Evolutionary conservation across 257 asterid genomes (phyloP).

Genomic region (Solanum clarkiae): DNA sequence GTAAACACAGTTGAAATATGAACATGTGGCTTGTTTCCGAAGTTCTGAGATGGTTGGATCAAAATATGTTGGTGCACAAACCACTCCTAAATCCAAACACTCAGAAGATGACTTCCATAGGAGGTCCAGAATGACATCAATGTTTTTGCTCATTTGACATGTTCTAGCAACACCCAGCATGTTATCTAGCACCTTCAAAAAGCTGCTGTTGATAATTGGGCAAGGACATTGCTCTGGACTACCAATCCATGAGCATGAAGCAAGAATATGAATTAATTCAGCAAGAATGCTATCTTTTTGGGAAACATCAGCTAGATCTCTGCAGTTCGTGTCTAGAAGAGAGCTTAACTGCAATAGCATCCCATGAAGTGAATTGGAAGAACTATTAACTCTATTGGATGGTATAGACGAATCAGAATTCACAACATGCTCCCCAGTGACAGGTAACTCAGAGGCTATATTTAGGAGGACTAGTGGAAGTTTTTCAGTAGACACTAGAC

Average conservation of each 20-base stretch:
- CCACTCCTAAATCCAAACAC: slow-evolving; percentile 44
- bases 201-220: slow-evolving; percentile 60
- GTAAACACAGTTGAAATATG: slow-evolving; percentile 70
- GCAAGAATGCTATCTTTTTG: slow-evolving; percentile 46
- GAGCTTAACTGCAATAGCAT: slow-evolving; percentile 69
- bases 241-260: slow-evolving; percentile 62
- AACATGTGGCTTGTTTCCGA: slow-evolving; percentile 77
- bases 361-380: slow-evolving; percentile 80
- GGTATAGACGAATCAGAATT: slow-evolving; percentile 11
- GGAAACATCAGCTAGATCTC: slow-evolving; percentile 55
- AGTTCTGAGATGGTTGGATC: slow-evolving; percentile 82
- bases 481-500: slow-evolving; percentile 74
- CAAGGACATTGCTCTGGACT: slow-evolving; percentile 55
- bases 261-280: slow-evolving; percentile 44
- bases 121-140: slow-evolving; percentile 48
- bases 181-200: slow-evolving; percentile 52
- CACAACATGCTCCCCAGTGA: slow-evolving; percentile 1
- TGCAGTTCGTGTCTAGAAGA: slow-evolving; percentile 68
- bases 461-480: slow-evolving; percentile 49
- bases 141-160: slow-evolving; percentile 36
- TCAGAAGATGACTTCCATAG: slow-evolving; percentile 66
- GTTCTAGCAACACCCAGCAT: slow-evolving; percentile 74
- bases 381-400: slow-evolving; percentile 5
- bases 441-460: slow-evolving; percentile 69
- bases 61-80: slow-evolving; percentile 27